Conservation (phyloP, 257 asterid genomes). For the Salvia hispanica region DNA sequence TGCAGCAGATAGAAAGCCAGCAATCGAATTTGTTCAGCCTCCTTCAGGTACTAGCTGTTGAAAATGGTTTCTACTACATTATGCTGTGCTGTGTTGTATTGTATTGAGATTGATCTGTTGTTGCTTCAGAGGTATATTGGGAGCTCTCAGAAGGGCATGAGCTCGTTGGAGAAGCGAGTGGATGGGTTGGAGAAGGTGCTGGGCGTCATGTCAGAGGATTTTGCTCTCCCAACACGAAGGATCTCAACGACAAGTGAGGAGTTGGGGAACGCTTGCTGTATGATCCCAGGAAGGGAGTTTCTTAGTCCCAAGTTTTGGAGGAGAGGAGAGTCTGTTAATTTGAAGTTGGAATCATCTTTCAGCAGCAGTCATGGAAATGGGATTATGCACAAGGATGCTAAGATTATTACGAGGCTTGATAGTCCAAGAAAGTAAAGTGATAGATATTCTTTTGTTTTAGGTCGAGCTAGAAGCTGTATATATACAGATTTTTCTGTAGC, state of each 20-base stretch:
- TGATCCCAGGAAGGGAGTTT: slow-evolving; percentile 65
- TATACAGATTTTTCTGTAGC: slow-evolving; percentile 20
- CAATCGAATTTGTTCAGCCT: slow-evolving; percentile 77
- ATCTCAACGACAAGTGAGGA: slow-evolving; percentile 30
- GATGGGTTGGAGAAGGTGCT: slow-evolving; percentile 78
- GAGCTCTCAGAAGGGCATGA: slow-evolving; percentile 76
- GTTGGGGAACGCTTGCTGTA: slow-evolving; percentile 53
- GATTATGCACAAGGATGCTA: slow-evolving; percentile 4
- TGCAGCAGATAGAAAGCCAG: slow-evolving; percentile 74
- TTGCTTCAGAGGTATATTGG: slow-evolving; percentile 73
- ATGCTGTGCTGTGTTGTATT: too few relatives aligned
- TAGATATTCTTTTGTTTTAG: slow-evolving; percentile 26
- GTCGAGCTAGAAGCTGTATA: slow-evolving; percentile 20
- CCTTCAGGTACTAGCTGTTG: slow-evolving; percentile 58
- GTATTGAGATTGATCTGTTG: slow-evolving; percentile 1
- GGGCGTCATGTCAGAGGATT: slow-evolving; percentile 69
- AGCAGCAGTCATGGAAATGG: slow-evolving; percentile 26
- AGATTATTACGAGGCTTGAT: slow-evolving; percentile 30
- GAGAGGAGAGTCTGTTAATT: slow-evolving; percentile 44
- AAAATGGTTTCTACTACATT: neutral
- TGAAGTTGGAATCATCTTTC: slow-evolving; percentile 35
- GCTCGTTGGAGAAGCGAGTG: slow-evolving; percentile 66
- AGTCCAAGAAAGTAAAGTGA: slow-evolving; percentile 37
- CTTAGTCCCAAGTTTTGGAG: slow-evolving; percentile 77
- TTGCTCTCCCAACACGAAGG: slow-evolving; percentile 45